Evolutionary conservation across 768 basidiomycete genomes (phyloP).

Genomic region (Lactarius vividus): DNA sequence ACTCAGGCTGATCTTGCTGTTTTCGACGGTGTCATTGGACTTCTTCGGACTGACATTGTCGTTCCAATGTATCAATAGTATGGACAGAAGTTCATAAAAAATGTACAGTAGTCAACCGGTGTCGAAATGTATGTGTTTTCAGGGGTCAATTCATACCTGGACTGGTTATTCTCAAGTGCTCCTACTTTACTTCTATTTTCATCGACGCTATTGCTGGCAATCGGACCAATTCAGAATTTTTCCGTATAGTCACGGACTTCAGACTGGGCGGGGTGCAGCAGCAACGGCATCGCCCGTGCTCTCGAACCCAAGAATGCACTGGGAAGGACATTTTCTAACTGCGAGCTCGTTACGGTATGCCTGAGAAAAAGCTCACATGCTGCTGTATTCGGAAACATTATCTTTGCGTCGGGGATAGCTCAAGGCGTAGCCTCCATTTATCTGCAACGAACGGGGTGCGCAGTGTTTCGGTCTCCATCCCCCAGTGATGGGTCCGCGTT

Average conservation of each 20-base stretch:
- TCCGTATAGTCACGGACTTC: neutral
- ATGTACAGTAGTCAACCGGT: neutral
- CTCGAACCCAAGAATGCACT: neutral
- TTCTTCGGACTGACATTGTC: neutral
- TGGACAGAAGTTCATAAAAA: neutral
- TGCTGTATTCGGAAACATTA: neutral
- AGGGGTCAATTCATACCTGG: neutral
- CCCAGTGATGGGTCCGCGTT: constrained; percentile 39
- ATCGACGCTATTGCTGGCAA: neutral
- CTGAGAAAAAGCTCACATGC: neutral
- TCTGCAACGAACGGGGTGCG: no score
- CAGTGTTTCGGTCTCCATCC: constrained; percentile 43
- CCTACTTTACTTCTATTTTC: neutral
- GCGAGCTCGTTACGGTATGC: neutral
- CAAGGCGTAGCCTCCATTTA: no score
- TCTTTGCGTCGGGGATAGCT: neutral
- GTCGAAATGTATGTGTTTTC: neutral
- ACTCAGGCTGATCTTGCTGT: neutral
- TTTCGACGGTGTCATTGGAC: neutral
- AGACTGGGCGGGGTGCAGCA: neutral
- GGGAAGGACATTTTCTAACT: neutral
- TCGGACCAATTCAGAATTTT: neutral
- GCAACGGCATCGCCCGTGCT: neutral
- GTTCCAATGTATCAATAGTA: neutral
- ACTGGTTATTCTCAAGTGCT: neutral